phyloP scores from a whole-genome alignment of 169 alveolate species.

The Eimeria praecox region DNA sequence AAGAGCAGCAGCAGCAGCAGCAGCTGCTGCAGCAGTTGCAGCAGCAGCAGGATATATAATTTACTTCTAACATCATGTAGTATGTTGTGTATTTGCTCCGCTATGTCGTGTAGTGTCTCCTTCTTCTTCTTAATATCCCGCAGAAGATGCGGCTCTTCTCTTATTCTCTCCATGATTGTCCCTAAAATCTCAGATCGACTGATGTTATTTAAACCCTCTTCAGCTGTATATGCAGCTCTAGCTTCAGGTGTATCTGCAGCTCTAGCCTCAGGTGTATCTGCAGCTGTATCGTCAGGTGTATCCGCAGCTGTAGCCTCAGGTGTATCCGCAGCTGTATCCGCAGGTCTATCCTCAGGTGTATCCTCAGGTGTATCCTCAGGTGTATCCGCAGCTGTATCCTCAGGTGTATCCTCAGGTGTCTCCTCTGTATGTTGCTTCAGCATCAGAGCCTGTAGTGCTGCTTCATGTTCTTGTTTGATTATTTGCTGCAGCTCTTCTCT shows the following conservation, averaged over 20 bases:
- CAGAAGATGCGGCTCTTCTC: neutral
- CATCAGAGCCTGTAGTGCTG: neutral
- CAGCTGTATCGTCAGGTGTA: neutral
- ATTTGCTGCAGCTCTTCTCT: neutral
- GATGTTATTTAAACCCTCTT: neutral
- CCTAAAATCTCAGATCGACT: neutral
- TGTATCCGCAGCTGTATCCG: neutral
- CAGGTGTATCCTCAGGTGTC: neutral
- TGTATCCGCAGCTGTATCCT: neutral
- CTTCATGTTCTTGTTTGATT: neutral
- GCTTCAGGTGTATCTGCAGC: neutral
- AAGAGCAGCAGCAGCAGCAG: neutral
- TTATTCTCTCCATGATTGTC: neutral
- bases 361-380: neutral
- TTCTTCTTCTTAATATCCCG: neutral
- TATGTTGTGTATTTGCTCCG: neutral
- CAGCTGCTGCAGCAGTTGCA: neutral
- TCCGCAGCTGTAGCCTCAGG: neutral
- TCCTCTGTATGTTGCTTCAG: neutral
- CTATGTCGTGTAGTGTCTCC: neutral
- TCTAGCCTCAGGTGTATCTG: neutral
- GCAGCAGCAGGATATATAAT: neutral
- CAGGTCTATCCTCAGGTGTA: neutral
- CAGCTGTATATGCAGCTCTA: neutral
- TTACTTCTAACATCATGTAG: neutral